Evolutionary conservation across 805 yeast genomes (phyloP).

Genomic region (Lipomyces anomalus): DNA sequence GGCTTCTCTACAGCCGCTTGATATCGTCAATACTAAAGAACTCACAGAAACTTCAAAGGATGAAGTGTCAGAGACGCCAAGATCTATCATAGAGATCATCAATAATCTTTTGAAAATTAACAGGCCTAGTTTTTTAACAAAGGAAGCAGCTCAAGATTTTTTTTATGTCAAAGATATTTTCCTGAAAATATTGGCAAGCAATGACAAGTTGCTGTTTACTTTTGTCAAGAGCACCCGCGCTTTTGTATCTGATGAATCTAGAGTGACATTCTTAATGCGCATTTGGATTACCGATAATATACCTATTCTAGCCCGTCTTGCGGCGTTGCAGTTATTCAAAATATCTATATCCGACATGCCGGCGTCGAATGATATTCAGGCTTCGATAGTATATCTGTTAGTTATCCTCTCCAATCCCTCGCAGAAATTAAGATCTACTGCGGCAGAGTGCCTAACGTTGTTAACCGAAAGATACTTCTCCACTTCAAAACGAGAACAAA

Average conservation of each 20-base stretch:
- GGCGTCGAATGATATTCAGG: conserved; percentile 33
- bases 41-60: no score
- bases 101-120: no score
- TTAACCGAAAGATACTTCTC: conserved; percentile 25
- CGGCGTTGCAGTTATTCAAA: conserved; percentile 30
- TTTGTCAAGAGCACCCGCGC: conserved; percentile 8
- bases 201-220: conserved; percentile 6
- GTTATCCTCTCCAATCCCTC: conserved; percentile 33
- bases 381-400: conserved; percentile 31
- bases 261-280: conserved; percentile 32
- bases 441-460: conserved; percentile 25
- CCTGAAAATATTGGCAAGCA: conserved; percentile 13
- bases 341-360: conserved; percentile 14
- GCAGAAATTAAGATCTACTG: conserved; percentile 31
- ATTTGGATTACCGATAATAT: conserved; percentile 32
- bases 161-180: conserved; percentile 11
- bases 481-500: conserved; percentile 20
- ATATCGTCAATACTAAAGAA: no score
- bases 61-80: no score
- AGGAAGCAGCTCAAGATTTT: conserved; percentile 17
- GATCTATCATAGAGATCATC: no score
- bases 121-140: no score
- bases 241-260: conserved; percentile 12
- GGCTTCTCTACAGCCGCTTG: conserved; percentile 26
- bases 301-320: conserved; percentile 35